Evolutionary conservation across 2,329 filamentous ascomycete genomes (phyloP).

Genomic region (Colletotrichum liaoningense): DNA sequence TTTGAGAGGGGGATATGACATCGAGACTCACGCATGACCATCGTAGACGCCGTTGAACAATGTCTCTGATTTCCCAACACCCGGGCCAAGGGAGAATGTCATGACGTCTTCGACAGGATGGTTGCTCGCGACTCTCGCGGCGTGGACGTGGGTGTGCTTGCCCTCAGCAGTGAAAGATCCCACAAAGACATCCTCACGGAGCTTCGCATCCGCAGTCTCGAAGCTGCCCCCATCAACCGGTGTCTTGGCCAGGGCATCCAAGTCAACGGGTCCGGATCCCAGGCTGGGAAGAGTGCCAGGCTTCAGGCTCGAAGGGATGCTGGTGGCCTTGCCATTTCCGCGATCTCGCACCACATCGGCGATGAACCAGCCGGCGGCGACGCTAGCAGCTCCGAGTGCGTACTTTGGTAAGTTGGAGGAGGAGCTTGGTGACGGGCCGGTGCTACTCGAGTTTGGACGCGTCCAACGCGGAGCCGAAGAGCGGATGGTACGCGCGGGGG

Average conservation of each 20-base stretch:
- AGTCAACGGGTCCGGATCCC: constrained; percentile 12
- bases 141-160: constrained; percentile 43
- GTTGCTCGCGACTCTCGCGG: constrained; percentile 49
- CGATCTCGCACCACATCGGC: not conserved
- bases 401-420: not conserved
- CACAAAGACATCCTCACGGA: constrained; percentile 46
- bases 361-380: not conserved
- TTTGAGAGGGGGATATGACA: not conserved
- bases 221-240: constrained; percentile 36
- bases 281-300: constrained; percentile 14
- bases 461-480: constrained; percentile 12
- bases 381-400: not conserved
- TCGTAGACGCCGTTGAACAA: constrained; percentile 57
- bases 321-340: not conserved
- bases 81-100: constrained; percentile 45
- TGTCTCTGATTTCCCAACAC: constrained; percentile 42
- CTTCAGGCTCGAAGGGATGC: not conserved
- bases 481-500: not conserved
- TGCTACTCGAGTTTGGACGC: constrained; percentile 9
- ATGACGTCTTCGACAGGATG: constrained; percentile 50
- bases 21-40: constrained; percentile 57
- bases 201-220: constrained; percentile 42
- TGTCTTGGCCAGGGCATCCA: constrained; percentile 13
- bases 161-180: constrained; percentile 40
- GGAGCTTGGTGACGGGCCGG: not conserved